Percentiles rank a stretch among this genome's conserved stretches.
These are phyloP conservation scores for Globisporangium abappressorium DNA, from an alignment of 352 stramenopile species.

Conservation along the genomic window DNA sequence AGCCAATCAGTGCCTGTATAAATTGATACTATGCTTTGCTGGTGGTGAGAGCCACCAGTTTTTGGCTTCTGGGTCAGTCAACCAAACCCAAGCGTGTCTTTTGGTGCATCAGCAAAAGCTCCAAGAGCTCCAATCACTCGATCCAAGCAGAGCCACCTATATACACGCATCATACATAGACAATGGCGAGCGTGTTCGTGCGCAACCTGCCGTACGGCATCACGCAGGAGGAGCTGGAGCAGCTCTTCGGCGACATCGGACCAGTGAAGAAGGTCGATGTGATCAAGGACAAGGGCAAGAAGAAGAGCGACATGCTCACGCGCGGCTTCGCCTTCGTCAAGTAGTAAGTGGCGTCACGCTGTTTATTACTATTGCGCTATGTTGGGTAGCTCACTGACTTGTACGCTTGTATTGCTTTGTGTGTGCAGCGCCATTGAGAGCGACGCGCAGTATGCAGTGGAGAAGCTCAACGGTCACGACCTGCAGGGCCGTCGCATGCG, in stretches of 20 bases:
- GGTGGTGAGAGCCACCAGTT: slow-evolving; percentile 17
- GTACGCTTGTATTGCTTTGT: slow-evolving; percentile 5
- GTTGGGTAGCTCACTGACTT: background rate
- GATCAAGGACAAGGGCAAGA: slow-evolving; percentile 88
- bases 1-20: background rate
- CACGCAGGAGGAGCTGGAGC: slow-evolving; percentile 82
- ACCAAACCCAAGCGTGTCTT: background rate
- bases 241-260: slow-evolving; percentile 77
- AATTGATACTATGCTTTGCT: slow-evolving; percentile 4
- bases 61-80: background rate
- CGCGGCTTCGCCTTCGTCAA: slow-evolving; percentile 85
- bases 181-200: slow-evolving; percentile 73
- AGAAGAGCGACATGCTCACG: slow-evolving; percentile 75
- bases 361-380: background rate
- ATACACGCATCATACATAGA: background rate
- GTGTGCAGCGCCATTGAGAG: slow-evolving; percentile 59
- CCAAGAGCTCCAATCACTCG: slow-evolving; percentile 2
- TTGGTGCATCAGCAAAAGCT: slow-evolving; percentile 14
- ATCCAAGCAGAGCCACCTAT: background rate
- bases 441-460: slow-evolving; percentile 64
- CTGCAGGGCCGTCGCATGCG: slow-evolving; percentile 80
- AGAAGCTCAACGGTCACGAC: slow-evolving; percentile 74
- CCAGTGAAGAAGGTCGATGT: slow-evolving; percentile 86
- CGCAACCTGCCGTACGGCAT: slow-evolving; percentile 85
- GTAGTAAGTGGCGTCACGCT: slow-evolving; percentile 52